Base-by-base conservation (phyloP, 768 basidiomycete genomes). In the Calocybe cyanea region DNA sequence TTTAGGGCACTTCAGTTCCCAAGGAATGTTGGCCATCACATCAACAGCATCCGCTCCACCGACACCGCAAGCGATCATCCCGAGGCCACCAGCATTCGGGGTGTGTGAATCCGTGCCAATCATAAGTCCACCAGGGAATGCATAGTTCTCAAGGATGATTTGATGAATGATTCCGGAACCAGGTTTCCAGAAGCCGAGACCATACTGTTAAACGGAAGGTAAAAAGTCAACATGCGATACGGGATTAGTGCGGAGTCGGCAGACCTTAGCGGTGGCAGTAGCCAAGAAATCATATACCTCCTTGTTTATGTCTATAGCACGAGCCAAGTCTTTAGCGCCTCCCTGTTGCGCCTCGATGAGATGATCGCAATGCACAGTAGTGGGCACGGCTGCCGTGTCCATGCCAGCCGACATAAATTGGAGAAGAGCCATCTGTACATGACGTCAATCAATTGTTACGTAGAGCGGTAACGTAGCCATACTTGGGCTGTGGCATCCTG, bases 371-470 rank as follows among this genome's bases (percentile, higher is more conserved):
- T 99, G 95, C 36, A 99, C 96, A 52, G 96, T 95, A 54, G 95
- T 95, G 25, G 95, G 95, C 53, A 97, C 94, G 37, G 95, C 95
- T 32, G 91, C 92, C 37, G 92, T 95, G 64, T 91, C 91, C 80
- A 99, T 93, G 53, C 95, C 95, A 14, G 96, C 93, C 41, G 96
- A 97, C 96, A 99, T 99, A 81, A 99, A 99, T 77, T 99, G 96
- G 55, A 99, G 79, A 46, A 99, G 81, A 15, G 96, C 96, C 96
- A 99, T 99, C 91, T 98, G 8, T 41, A 6, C 34, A 55, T 68
- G 64, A 67, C 59, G 60, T 68, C 58, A 65, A 58, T 57, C 46
- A 44, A 38, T 23, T 19, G 38, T 17, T 19, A 28, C 20, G 50
- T 57, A 54, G 57, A 47, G 56, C 50, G 44, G 33, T 21, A 41